Evolutionary conservation across 768 basidiomycete species (phyloP).

Genomic region (Dictyophora rubrovolvata): DNA sequence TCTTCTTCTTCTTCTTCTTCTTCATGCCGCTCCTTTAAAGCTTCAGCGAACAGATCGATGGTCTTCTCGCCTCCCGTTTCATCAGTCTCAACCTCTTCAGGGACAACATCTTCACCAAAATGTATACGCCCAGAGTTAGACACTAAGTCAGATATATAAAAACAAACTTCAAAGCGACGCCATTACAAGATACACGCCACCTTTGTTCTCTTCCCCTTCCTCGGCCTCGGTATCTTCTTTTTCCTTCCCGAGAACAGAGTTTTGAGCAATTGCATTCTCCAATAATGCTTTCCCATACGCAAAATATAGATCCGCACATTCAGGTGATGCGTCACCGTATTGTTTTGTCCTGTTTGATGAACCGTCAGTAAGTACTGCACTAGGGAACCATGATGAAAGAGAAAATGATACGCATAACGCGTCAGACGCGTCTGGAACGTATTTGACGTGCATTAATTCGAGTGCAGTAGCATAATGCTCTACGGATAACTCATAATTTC

Average conservation of each 20-base stretch:
- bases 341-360: slow-evolving; percentile 48
- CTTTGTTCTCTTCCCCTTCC: slow-evolving; percentile 31
- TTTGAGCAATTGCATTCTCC: slow-evolving; percentile 84
- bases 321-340: slow-evolving; percentile 70
- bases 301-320: slow-evolving; percentile 82
- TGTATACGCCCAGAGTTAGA: slow-evolving; percentile 44
- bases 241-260: slow-evolving; percentile 78
- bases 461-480: slow-evolving; percentile 78
- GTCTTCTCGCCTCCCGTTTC: slow-evolving; percentile 30
- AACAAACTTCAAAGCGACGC: not conserved
- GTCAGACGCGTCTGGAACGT: slow-evolving; percentile 7
- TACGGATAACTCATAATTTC: slow-evolving; percentile 77
- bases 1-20: slow-evolving; percentile 24
- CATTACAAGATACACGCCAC: slow-evolving; percentile 13
- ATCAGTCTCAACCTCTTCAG: slow-evolving; percentile 25
- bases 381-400: not conserved
- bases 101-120: slow-evolving; percentile 51
- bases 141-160: slow-evolving; percentile 13
- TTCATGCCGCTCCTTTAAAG: slow-evolving; percentile 29
- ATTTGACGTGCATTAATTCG: slow-evolving; percentile 65
- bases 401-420: slow-evolving; percentile 6
- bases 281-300: slow-evolving; percentile 88
- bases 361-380: not conserved
- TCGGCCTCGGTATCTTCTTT: slow-evolving; percentile 53
- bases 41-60: slow-evolving; percentile 57